These are phyloP conservation scores for Ilex aquifolium DNA, from an alignment of 257 asterid species.

Conservation along the genomic window DNA sequence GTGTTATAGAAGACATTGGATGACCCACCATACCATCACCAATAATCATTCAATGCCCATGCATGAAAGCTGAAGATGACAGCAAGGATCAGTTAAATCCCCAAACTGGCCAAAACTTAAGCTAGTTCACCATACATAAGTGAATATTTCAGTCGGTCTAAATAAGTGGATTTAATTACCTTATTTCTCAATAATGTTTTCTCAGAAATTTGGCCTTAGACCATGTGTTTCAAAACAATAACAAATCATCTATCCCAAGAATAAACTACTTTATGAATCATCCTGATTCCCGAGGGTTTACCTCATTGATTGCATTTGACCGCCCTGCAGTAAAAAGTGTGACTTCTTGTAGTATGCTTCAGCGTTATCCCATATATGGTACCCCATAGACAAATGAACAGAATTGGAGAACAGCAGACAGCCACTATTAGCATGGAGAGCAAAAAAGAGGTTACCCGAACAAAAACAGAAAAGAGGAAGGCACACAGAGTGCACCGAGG, in stretches of 20 bases:
- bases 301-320: slow-evolving; percentile 86
- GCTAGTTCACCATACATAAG: not conserved
- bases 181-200: not conserved
- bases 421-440: not conserved
- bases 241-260: too few species aligned
- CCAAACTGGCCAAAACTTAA: too few species aligned
- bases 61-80: too few species aligned
- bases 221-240: too few species aligned
- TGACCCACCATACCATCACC: not conserved
- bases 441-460: not conserved
- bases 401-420: not conserved
- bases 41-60: too few species aligned
- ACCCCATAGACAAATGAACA: not conserved
- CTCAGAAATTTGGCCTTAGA: too few species aligned
- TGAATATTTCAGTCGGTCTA: too few species aligned
- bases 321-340: slow-evolving; percentile 51
- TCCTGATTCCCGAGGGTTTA: not conserved
- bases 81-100: too few species aligned
- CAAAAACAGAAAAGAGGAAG: not conserved
- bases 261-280: not conserved
- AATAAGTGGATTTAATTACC: slow-evolving; percentile 34
- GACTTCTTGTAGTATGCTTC: too few species aligned
- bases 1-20: not conserved
- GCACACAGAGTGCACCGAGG: not conserved
- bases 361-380: too few species aligned